Conservation (phyloP, 2,329 filamentous ascomycete species). For the Claviceps citrina region DNA sequence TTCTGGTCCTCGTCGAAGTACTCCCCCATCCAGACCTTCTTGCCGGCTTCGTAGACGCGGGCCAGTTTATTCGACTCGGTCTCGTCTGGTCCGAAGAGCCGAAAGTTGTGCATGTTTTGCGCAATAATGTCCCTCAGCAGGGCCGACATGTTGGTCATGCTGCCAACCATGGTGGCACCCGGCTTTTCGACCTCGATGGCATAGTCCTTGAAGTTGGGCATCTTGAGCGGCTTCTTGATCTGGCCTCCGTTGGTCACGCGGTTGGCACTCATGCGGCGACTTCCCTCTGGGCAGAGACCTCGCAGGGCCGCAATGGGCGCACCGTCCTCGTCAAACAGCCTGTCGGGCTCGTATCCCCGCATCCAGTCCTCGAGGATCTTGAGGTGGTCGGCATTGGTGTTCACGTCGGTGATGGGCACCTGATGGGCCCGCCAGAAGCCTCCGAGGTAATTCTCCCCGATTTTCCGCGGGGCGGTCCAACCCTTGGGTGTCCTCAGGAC, state of each 20-base stretch:
- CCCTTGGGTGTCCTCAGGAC: slow-evolving; percentile 64
- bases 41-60: slow-evolving; percentile 54
- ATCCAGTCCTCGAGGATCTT: slow-evolving; percentile 62
- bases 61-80: slow-evolving; percentile 68
- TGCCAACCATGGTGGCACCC: slow-evolving; percentile 39
- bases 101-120: slow-evolving; percentile 51
- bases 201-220: slow-evolving; percentile 58
- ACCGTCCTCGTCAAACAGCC: slow-evolving; percentile 50
- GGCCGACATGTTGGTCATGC: slow-evolving; percentile 54
- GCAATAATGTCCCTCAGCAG: slow-evolving; percentile 55
- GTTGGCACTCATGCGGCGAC: slow-evolving; percentile 61
- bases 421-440: slow-evolving; percentile 73
- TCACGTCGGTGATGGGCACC: slow-evolving; percentile 57
- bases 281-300: slow-evolving; percentile 48
- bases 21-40: slow-evolving; percentile 69
- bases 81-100: slow-evolving; percentile 66
- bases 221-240: slow-evolving; percentile 48
- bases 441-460: slow-evolving; percentile 54
- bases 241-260: slow-evolving; percentile 58
- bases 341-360: slow-evolving; percentile 58
- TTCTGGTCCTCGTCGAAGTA: slow-evolving; percentile 63
- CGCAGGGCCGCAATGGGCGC: slow-evolving; percentile 47
- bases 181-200: slow-evolving; percentile 45
- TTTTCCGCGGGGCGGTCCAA: slow-evolving; percentile 60
- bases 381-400: slow-evolving; percentile 48